phyloP scores from a whole-genome alignment of 306 rosid species.

The Prunus fruticosa region DNA sequence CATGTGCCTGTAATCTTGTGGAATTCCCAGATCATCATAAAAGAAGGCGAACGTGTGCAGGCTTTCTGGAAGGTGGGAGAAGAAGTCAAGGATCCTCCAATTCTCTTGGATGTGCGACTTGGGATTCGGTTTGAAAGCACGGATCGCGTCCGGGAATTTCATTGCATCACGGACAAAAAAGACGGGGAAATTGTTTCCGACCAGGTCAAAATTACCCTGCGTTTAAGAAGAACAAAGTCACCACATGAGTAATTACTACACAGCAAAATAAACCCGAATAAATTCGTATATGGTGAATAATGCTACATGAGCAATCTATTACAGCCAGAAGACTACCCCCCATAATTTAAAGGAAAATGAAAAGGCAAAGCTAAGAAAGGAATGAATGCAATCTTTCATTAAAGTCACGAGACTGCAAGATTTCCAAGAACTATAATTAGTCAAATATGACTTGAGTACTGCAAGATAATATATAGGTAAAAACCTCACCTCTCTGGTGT shows the following conservation, averaged over 20 bases:
- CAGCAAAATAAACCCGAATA: neutral
- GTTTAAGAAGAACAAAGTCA: slow-evolving; percentile 9
- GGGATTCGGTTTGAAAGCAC: slow-evolving; percentile 90
- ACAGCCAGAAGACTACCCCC: neutral
- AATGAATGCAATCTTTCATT: no score
- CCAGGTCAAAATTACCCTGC: slow-evolving; percentile 96
- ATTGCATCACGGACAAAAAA: slow-evolving; percentile 82
- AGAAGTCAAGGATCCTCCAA: slow-evolving; percentile 90
- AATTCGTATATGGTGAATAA: neutral
- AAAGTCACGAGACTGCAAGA: neutral
- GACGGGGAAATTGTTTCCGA: slow-evolving; percentile 90
- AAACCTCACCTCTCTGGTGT: slow-evolving; percentile 77
- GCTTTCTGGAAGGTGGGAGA: slow-evolving; percentile 94
- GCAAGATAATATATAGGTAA: neutral
- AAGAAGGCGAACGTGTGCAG: slow-evolving; percentile 79
- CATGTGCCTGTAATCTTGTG: slow-evolving; percentile 96
- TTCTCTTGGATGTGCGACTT: slow-evolving; percentile 90
- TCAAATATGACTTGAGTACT: neutral
- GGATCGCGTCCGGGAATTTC: slow-evolving; percentile 94
- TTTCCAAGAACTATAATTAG: neutral
- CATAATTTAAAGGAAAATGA: neutral
- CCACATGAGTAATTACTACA: neutral
- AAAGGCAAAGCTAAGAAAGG: neutral
- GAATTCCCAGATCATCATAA: slow-evolving; percentile 82
- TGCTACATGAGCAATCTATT: neutral